A percentile compares a stretch with the other conserved stretches of the same genome.
phyloP scores from a whole-genome alignment of 257 asterid genomes.

The Salvia splendens region DNA sequence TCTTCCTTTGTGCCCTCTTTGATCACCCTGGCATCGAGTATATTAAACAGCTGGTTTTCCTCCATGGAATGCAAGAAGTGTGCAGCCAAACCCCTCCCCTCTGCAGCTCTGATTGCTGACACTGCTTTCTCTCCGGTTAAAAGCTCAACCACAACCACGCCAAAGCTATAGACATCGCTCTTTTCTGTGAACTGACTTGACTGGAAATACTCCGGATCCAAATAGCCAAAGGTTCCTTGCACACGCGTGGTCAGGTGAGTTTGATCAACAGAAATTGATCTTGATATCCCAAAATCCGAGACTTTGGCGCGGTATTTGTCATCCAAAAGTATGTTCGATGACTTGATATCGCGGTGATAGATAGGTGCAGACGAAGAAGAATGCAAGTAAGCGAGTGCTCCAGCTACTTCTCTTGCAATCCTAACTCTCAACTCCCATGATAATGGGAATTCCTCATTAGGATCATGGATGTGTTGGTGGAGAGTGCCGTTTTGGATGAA shows the following conservation, averaged over 20 bases:
- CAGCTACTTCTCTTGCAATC: conserved; percentile 40
- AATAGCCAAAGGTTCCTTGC: conserved; percentile 45
- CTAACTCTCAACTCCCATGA: conserved; percentile 40
- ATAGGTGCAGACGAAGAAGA: conserved; percentile 37
- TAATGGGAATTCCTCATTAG: conserved; percentile 35
- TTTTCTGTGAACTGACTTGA: conserved; percentile 38
- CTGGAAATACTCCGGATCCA: conserved; percentile 49
- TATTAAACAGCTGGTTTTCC: conserved; percentile 31
- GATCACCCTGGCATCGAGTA: conserved; percentile 42
- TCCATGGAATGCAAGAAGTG: conserved; percentile 43
- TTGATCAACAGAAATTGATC: conserved; percentile 30
- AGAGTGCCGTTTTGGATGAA: conserved; percentile 42
- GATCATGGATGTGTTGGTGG: conserved; percentile 38
- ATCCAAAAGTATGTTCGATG: conserved; percentile 41
- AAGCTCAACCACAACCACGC: conserved; percentile 2
- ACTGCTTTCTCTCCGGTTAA: conserved; percentile 32
- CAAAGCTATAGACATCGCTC: too few relatives aligned
- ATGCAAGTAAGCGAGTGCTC: conserved; percentile 44
- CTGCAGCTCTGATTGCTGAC: conserved; percentile 33
- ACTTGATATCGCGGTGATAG: conserved; percentile 40
- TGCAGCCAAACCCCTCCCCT: conserved; percentile 35
- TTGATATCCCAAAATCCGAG: conserved; percentile 43
- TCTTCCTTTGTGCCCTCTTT: conserved; percentile 35
- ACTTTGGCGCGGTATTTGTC: conserved; percentile 37
- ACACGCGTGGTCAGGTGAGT: conserved; percentile 47